A percentile compares a stretch with the other conserved stretches of the same genome.
These are phyloP conservation scores for Blastobotrys capitulatus DNA, from an alignment of 1,139 yeast genomes.

Conservation along the genomic window DNA sequence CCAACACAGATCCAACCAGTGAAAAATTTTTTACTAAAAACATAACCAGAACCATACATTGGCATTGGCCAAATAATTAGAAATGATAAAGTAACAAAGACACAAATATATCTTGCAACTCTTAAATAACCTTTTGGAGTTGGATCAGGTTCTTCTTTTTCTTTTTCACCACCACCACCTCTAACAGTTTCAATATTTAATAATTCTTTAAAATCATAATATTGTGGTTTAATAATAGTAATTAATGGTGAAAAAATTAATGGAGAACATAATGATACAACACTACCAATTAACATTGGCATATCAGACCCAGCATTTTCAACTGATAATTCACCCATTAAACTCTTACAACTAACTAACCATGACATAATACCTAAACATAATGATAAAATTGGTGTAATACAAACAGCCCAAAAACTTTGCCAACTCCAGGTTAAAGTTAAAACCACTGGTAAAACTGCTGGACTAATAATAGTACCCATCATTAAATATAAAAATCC, in stretches of 20 bases:
- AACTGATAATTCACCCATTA: slow-evolving; percentile 42
- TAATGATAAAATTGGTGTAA: slow-evolving; percentile 45
- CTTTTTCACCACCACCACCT: slow-evolving; percentile 1
- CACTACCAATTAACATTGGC: slow-evolving; percentile 83
- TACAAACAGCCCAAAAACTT: slow-evolving; percentile 42
- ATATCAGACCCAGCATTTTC: slow-evolving; percentile 67
- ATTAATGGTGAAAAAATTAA: slow-evolving; percentile 59
- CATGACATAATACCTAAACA: slow-evolving; percentile 43
- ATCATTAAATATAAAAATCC: slow-evolving; percentile 63
- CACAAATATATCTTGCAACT: slow-evolving; percentile 31
- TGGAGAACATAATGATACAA: slow-evolving; percentile 78
- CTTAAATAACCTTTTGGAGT: slow-evolving; percentile 22
- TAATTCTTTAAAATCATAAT: slow-evolving; percentile 61
- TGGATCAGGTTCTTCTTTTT: slow-evolving; percentile 12
- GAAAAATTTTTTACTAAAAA: slow-evolving; percentile 39
- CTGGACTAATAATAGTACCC: slow-evolving; percentile 85
- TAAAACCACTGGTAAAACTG: slow-evolving; percentile 54
- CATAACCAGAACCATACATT: slow-evolving; percentile 39
- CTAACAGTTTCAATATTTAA: slow-evolving; percentile 36
- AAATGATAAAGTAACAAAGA: slow-evolving; percentile 32
- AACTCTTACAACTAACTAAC: slow-evolving; percentile 36
- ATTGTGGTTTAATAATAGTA: slow-evolving; percentile 46
- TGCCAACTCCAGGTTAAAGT: slow-evolving; percentile 66
- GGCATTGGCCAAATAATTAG: slow-evolving; percentile 44
- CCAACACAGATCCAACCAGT: slow-evolving; percentile 41